Percentiles rank a stretch among this genome's conserved stretches.
phyloP scores from a whole-genome alignment of 2,329 filamentous ascomycete species.

The Ploettnerulaceae sp. region DNA sequence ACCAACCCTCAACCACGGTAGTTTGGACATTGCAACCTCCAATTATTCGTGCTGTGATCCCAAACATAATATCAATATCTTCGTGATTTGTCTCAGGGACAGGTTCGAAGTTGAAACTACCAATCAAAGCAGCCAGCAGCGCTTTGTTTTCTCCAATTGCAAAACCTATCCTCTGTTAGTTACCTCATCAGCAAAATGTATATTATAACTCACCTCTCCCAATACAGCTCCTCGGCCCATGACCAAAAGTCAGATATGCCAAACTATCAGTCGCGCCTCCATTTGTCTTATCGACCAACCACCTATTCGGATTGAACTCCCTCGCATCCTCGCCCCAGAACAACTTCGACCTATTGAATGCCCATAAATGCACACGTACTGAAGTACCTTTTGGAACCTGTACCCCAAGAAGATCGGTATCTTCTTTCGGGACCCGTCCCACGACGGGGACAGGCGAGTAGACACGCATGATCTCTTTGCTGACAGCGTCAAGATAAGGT shows the following conservation, averaged over 20 bases:
- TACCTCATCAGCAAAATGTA: neutral
- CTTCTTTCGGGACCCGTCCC: slow-evolving; percentile 54
- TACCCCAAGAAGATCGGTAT: slow-evolving; percentile 60
- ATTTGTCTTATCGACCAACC: slow-evolving; percentile 52
- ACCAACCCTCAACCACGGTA: slow-evolving; percentile 61
- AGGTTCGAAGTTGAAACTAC: slow-evolving; percentile 61
- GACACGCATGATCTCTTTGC: slow-evolving; percentile 68
- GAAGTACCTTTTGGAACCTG: slow-evolving; percentile 63
- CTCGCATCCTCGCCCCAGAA: slow-evolving; percentile 73
- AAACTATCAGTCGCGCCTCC: slow-evolving; percentile 72
- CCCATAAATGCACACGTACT: slow-evolving; percentile 58
- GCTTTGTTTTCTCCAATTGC: slow-evolving; percentile 79
- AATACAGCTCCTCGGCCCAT: slow-evolving; percentile 79
- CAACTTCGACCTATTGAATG: slow-evolving; percentile 29
- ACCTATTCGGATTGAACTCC: slow-evolving; percentile 72
- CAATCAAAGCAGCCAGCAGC: slow-evolving; percentile 69
- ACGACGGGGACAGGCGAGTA: slow-evolving; percentile 68
- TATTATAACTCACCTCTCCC: slow-evolving; percentile 47
- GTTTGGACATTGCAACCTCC: slow-evolving; percentile 66
- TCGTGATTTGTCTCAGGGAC: slow-evolving; percentile 36
- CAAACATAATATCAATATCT: slow-evolving; percentile 57
- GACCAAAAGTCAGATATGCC: slow-evolving; percentile 72
- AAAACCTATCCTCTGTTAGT: slow-evolving; percentile 45
- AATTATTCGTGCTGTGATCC: slow-evolving; percentile 62
- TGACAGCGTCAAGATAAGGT: slow-evolving; percentile 72